Conservation (phyloP, 192 early-diverging fungal genomes). For the Coemansia reversa region DNA sequence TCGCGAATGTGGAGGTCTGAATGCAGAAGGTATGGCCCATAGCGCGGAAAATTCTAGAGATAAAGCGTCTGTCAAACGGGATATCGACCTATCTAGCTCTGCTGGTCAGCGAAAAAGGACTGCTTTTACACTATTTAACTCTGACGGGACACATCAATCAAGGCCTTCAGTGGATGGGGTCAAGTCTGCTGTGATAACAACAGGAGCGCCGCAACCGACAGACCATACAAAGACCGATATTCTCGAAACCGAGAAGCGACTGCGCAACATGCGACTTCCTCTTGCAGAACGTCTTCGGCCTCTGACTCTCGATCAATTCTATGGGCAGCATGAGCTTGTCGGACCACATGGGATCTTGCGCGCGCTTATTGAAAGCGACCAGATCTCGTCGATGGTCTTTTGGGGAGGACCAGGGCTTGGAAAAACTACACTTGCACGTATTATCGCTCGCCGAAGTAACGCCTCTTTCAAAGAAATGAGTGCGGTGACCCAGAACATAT, state of each 20-base stretch:
- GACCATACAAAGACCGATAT: background rate
- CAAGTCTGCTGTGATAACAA: background rate
- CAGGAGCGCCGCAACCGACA: background rate
- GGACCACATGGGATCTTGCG: slow-evolving; percentile 66
- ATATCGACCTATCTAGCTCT: slow-evolving; percentile 5
- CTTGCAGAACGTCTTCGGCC: slow-evolving; percentile 52
- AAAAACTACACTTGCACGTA: slow-evolving; percentile 63
- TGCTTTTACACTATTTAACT: background rate
- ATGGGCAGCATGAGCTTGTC: slow-evolving; percentile 70
- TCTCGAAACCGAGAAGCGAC: slow-evolving; percentile 17
- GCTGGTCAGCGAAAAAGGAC: slow-evolving; percentile 5
- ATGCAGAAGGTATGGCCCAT: background rate
- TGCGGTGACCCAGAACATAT: slow-evolving; percentile 58
- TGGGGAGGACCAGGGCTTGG: slow-evolving; percentile 67
- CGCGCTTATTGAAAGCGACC: slow-evolving; percentile 63
- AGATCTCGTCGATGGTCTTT: slow-evolving; percentile 76
- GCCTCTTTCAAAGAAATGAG: slow-evolving; percentile 53
- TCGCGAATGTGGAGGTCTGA: slow-evolving; percentile 30
- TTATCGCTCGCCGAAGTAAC: slow-evolving; percentile 52
- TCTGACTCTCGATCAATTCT: slow-evolving; percentile 61
- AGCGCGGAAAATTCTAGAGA: background rate
- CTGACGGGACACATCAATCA: background rate
- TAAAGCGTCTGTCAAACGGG: slow-evolving; percentile 6
- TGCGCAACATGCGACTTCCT: slow-evolving; percentile 28
- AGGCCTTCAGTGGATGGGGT: too few species aligned